Conservation (phyloP, 768 basidiomycete genomes). For the Serendipita sp. region DNA sequence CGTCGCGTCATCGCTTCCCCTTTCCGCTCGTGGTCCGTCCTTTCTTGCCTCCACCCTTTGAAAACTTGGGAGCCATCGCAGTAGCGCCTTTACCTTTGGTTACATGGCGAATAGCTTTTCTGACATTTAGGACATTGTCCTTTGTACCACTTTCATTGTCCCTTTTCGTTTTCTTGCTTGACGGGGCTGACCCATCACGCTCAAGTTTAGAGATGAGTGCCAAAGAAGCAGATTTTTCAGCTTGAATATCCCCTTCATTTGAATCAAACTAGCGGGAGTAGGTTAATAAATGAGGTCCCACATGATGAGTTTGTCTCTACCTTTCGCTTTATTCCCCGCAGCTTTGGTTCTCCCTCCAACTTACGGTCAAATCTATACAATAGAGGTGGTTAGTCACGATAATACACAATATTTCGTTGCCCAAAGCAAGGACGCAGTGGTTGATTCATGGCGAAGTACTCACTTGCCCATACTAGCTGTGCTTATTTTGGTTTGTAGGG, state of each 20-base stretch:
- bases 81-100: conserved; percentile 52
- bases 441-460: conserved; percentile 1
- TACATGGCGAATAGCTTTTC: conserved; percentile 72
- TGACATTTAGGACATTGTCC: conserved; percentile 50
- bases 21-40: background rate
- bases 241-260: conserved; percentile 41
- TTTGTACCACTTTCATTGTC: conserved; percentile 17
- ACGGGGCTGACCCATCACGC: conserved; percentile 24
- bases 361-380: conserved; percentile 57
- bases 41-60: background rate
- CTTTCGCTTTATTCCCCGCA: conserved; percentile 83
- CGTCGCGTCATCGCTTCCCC: background rate
- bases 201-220: conserved; percentile 66
- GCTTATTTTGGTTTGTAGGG: conserved; percentile 60
- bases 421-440: background rate
- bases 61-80: conserved; percentile 26
- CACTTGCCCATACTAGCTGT: conserved; percentile 81
- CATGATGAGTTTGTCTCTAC: conserved; percentile 24
- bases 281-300: background rate
- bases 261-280: conserved; percentile 54
- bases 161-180: conserved; percentile 42
- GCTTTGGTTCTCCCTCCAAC: conserved; percentile 82
- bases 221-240: conserved; percentile 60
- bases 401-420: background rate
- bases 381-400: background rate